Evolutionary conservation across 202 grass and related monocot genomes (phyloP), one percentile per base, ranked within the genome.

Genomic region (Saccharum hybrid): DNA sequence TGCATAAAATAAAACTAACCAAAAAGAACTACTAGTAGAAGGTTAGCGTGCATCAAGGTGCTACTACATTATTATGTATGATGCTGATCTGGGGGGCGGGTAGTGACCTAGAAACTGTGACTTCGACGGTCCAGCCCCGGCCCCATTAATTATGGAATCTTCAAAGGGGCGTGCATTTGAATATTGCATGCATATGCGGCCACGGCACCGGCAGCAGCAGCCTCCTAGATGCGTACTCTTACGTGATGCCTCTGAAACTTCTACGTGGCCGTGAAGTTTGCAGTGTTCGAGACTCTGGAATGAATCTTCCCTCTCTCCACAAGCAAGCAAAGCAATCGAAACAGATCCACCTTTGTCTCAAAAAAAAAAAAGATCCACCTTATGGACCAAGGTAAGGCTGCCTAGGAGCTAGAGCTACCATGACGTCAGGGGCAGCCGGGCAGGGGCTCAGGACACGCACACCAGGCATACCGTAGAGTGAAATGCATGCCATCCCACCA

Each of bases 171-270:
- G 11, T 41, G 72, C 78, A 41, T 60, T 68, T 66, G 28, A 28
- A 28, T 28, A 28, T 28, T 28, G 28, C 42, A 5, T 51, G 26
- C 10, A 15, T 0, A 23, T 22, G 19, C 8, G 0, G 9, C 40
- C 11, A 36, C 26, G 0, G 9, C 40, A 5, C 46, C 26, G 52
- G 37, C 2, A 45, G 2, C 10, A 4, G 68, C 22, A 30, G 42
- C 21, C 13, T 48, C 51, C 12, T 63, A 48, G 13, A 16, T 18
- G 57, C 51, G 51, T 54, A 19, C 51, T 51, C 36, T 0, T 52
- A 26, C 22, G 28, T 23, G 70, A 71, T 43, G 77, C 72, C 33
- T 63, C 22, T 59, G 65, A 89, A 89, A 85, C 82, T 85, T 89
- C 77, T 40, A 28, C 71, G 22, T 56, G 45, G 45, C 41, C 51